Conservation (phyloP, 768 basidiomycete species). For the Russula compacta region DNA sequence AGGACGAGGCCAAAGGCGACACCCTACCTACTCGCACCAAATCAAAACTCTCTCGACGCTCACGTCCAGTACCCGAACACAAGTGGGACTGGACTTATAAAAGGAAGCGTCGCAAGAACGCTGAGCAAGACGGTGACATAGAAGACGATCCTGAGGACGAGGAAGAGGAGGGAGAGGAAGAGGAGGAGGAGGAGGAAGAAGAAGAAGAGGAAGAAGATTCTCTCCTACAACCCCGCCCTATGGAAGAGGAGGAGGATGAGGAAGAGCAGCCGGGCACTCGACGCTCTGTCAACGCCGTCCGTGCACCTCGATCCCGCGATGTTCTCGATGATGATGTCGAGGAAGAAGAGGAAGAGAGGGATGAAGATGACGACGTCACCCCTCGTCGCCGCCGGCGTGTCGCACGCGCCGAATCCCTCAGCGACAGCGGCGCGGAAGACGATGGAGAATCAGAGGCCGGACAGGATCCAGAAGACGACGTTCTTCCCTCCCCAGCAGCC, state of each 20-base stretch:
- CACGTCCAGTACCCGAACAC: conserved; percentile 65
- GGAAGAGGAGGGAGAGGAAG: conserved; percentile 37
- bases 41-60: conserved; percentile 48
- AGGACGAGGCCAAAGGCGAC: conserved; percentile 22
- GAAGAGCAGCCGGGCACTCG: conserved; percentile 17
- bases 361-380: conserved; percentile 16
- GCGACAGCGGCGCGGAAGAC: conserved; percentile 15
- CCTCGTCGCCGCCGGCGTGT: conserved; percentile 14
- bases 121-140: conserved; percentile 28
- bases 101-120: conserved; percentile 21
- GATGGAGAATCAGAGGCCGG: conserved; percentile 21
- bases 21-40: conserved; percentile 6
- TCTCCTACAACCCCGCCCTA: conserved; percentile 27
- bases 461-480: conserved; percentile 31
- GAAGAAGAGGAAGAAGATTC: conserved; percentile 32
- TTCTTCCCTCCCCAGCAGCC: conserved; percentile 24
- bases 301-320: conserved; percentile 15
- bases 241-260: conserved; percentile 40
- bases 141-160: conserved; percentile 32
- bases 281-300: conserved; percentile 18
- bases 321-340: conserved; percentile 19
- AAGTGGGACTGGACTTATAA: conserved; percentile 82
- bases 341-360: conserved; percentile 20
- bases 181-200: conserved; percentile 41
- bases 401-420: conserved; percentile 13